Conservation (phyloP, 352 stramenopile genomes). For the Pythium rhizo-oryzae region DNA sequence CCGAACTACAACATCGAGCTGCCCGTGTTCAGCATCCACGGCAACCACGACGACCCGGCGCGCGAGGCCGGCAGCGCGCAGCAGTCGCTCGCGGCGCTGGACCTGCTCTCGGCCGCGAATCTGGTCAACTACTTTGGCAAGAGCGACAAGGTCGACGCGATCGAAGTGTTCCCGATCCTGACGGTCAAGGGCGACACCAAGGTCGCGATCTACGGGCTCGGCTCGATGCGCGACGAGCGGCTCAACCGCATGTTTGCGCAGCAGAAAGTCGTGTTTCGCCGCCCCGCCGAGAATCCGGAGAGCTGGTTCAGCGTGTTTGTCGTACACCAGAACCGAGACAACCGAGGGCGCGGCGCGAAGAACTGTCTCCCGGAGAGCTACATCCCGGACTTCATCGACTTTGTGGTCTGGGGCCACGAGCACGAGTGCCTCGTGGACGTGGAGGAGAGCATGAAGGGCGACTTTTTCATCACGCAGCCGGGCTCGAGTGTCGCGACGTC, state of each 20-base stretch:
- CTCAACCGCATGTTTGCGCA: conserved; percentile 97
- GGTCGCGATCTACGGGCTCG: conserved; percentile 98
- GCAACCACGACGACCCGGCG: conserved; percentile 99
- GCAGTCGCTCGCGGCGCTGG: conserved; percentile 93
- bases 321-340: conserved; percentile 98
- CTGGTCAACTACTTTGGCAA: conserved; percentile 99
- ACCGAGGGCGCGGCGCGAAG: conserved; percentile 91
- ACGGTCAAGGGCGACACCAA: conserved; percentile 95
- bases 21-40: conserved; percentile 98
- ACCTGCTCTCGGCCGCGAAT: conserved; percentile 95
- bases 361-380: conserved; percentile 98
- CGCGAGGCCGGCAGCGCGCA: conserved; percentile 76
- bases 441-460: conserved; percentile 93
- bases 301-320: conserved; percentile 99
- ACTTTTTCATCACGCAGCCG: conserved; percentile 97
- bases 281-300: conserved; percentile 71
- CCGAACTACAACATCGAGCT: conserved; percentile 94
- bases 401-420: conserved; percentile 98
- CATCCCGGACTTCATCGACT: conserved; percentile 99
- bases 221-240: conserved; percentile 98
- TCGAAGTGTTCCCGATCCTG: conserved; percentile 96
- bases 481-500: conserved; percentile 97
- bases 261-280: conserved; percentile 95
- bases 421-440: conserved; percentile 97
- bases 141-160: conserved; percentile 91